Evolutionary conservation across 2,329 filamentous ascomycete genomes (phyloP).

Genomic region (Pseudogymnoascus sp.): DNA sequence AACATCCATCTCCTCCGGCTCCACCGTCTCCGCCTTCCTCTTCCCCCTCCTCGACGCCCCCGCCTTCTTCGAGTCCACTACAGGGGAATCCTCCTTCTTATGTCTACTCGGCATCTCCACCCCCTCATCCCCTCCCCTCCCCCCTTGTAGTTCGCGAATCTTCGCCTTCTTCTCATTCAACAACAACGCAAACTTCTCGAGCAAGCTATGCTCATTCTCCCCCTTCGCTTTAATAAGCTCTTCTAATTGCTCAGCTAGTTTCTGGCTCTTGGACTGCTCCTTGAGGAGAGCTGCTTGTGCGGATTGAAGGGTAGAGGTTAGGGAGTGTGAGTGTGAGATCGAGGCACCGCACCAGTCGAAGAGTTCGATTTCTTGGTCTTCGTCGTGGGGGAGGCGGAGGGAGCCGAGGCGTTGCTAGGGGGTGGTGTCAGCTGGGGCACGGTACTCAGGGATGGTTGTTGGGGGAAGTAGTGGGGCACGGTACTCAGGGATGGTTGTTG

Average conservation of each 20-base stretch:
- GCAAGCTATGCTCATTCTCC: slow-evolving; percentile 56
- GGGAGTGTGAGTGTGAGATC: slow-evolving; percentile 31
- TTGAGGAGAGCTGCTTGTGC: slow-evolving; percentile 36
- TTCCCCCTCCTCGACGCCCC: slow-evolving; percentile 40
- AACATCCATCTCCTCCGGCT: slow-evolving; percentile 39
- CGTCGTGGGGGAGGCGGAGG: slow-evolving; percentile 49
- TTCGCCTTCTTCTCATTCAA: slow-evolving; percentile 76
- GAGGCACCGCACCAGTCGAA: slow-evolving; percentile 65
- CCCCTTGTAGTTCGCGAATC: slow-evolving; percentile 64
- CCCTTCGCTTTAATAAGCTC: slow-evolving; percentile 61
- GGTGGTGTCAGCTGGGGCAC: slow-evolving; percentile 18
- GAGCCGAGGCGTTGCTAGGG: slow-evolving; percentile 62
- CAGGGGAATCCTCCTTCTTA: not conserved
- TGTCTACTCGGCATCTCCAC: slow-evolving; percentile 32
- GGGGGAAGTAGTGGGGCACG: not conserved
- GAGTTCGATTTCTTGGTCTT: slow-evolving; percentile 52
- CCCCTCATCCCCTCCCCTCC: slow-evolving; percentile 28
- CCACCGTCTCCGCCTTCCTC: slow-evolving; percentile 40
- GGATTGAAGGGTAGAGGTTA: slow-evolving; percentile 14
- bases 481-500: not conserved
- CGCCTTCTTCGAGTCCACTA: slow-evolving; percentile 9
- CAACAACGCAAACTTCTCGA: slow-evolving; percentile 63
- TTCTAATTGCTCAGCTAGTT: slow-evolving; percentile 56
- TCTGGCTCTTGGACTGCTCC: slow-evolving; percentile 49
- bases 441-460: not conserved